Evolutionary conservation across 176 grass and related monocot species (phyloP), one percentile per base, ranked within the genome.

Genomic region (Guadua angustifolia): DNA sequence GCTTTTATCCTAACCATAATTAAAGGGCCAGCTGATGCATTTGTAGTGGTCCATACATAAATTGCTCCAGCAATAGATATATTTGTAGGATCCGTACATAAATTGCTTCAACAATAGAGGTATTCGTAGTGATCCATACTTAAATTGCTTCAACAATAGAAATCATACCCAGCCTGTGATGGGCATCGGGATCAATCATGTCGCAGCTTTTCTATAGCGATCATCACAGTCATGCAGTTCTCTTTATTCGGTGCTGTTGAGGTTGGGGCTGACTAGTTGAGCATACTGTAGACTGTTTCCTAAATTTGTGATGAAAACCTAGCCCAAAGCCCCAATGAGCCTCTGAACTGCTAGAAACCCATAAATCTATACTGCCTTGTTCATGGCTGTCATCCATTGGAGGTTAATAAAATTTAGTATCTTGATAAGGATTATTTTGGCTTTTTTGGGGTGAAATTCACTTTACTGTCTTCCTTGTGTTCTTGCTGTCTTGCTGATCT

Each of bases 181-280:
- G 13, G 35, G 78, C 47, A 42, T 71, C 51, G 21, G 40, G 24
- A 70, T 24, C 67, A 57, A 58, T 13, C 51, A 58, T 16, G 38
- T 18, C 29, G 13, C 14, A 29, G 13, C 56, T 22, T 58, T 57
- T 43, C 40, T 61, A 11, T 26, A 77, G 8, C 18, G 66, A 43
- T 43, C 36, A n/a, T 69, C 10, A 19, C 29, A 69, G 47, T 55
- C 24, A 25, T 69, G 50, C 51, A 52, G 32, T 53, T 53, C 11
- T 51, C 63, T 53, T 32, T 18, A 62, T 66, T 66, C 0, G 3
- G 21, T 43, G 35, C 24, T 70, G 16, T 71, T 82, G n/a, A 21
- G 79, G 66, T 39, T 81, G 44, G 47, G 49, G 46, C 11, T 69
- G 78, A 53, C 19, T 55, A 42, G 21, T 69, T 69, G 7, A 67